Evolutionary conservation across 805 yeast genomes (phyloP).

Genomic region (Pichia paraexigua): DNA sequence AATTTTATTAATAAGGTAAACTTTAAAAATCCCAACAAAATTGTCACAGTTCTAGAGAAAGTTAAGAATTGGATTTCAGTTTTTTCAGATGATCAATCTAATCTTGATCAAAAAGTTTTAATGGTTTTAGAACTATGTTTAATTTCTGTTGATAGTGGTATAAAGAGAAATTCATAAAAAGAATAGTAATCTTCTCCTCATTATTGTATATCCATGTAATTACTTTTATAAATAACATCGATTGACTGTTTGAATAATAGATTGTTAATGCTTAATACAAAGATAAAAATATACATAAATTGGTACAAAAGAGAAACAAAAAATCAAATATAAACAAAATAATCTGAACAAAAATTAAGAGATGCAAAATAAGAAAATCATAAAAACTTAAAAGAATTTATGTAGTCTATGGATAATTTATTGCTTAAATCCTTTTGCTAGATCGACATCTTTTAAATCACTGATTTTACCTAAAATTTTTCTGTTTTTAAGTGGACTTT

Average conservation of each 20-base stretch:
- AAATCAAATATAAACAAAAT: not conserved
- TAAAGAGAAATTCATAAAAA: constrained; percentile 2
- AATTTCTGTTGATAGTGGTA: constrained; percentile 18
- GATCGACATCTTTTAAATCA: constrained; percentile 39
- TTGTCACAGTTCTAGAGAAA: not conserved
- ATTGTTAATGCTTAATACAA: not conserved
- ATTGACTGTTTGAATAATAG: not conserved
- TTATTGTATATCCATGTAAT: not conserved
- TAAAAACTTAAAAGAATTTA: too few relatives aligned
- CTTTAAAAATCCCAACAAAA: constrained; percentile 3
- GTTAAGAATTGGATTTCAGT: not conserved
- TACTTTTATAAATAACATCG: not conserved
- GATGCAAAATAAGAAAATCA: not conserved
- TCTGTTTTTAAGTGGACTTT: constrained; percentile 24
- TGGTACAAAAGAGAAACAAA: not conserved
- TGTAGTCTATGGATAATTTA: not conserved
- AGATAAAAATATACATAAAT: not conserved
- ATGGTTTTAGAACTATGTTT: constrained; percentile 13
- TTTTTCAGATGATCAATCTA: not conserved
- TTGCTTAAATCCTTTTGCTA: constrained; percentile 38
- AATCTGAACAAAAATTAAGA: not conserved
- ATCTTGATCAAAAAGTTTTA: not conserved
- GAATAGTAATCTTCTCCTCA: not conserved
- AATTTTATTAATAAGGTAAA: constrained; percentile 36
- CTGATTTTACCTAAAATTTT: constrained; percentile 25